Conservation (phyloP, 192 early-diverging fungal species). For the Entomortierella beljakovae region DNA sequence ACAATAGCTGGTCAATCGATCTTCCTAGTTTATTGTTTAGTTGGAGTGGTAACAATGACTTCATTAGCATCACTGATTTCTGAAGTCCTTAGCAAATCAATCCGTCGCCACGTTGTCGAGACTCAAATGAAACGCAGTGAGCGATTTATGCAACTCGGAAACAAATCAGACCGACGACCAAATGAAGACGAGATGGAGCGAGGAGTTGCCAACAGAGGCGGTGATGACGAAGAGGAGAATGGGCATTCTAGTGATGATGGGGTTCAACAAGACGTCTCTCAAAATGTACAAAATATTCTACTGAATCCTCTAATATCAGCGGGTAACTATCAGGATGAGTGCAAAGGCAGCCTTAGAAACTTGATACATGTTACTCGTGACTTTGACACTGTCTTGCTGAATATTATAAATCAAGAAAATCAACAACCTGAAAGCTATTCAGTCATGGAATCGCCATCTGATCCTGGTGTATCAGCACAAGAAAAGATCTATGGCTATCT, state of each 20-base stretch:
- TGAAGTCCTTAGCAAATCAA: constrained; percentile 28
- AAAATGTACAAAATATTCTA: not conserved
- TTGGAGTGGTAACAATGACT: constrained; percentile 35
- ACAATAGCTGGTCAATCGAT: constrained; percentile 29
- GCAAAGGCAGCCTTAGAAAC: constrained; percentile 23
- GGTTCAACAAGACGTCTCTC: not conserved
- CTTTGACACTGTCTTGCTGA: constrained; percentile 27
- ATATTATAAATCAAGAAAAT: constrained; percentile 9
- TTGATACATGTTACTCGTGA: constrained; percentile 15
- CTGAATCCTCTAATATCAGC: not conserved
- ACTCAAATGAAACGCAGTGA: constrained; percentile 11
- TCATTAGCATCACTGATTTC: constrained; percentile 39
- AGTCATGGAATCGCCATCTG: not conserved
- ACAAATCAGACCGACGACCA: not conserved
- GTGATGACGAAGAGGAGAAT: not conserved
- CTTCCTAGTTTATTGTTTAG: constrained; percentile 36
- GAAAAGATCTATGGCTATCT: constrained; percentile 1
- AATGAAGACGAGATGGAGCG: constrained; percentile 7
- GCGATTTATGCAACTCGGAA: constrained; percentile 4
- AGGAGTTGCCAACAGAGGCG: not conserved
- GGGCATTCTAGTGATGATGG: constrained; percentile 1
- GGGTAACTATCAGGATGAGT: constrained; percentile 2
- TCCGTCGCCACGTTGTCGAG: constrained; percentile 37
- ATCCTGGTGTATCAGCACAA: not conserved
- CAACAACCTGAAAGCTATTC: not conserved